Conservation (phyloP, 306 rosid genomes). For the Cotoneaster glaucophyllus region DNA sequence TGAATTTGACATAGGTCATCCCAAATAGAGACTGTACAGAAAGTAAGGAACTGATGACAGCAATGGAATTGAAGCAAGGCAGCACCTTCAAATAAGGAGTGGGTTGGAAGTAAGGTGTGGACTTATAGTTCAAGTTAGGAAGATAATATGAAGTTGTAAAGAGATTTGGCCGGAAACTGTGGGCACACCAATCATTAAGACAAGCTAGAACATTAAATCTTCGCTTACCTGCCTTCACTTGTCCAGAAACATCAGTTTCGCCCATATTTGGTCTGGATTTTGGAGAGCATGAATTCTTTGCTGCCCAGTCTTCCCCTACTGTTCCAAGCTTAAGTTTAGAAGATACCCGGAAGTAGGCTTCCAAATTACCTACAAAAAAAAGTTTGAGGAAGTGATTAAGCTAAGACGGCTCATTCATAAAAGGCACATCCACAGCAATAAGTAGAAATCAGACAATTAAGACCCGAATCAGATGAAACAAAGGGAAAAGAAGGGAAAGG, state of each 20-base stretch:
- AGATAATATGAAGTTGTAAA: not conserved
- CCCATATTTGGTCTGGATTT: conserved; percentile 36
- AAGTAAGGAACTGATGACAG: not conserved
- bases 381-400: conserved; percentile 14
- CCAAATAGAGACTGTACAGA: not conserved
- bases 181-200: not conserved
- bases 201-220: not conserved
- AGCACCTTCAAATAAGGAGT: not conserved
- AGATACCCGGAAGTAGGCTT: conserved; percentile 58
- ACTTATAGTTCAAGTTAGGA: not conserved
- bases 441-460: conserved; percentile 1
- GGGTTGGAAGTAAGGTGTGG: not conserved
- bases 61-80: not conserved
- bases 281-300: conserved; percentile 20
- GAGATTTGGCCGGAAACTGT: not conserved
- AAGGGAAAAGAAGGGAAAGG: not conserved
- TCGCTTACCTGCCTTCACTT: conserved; percentile 57
- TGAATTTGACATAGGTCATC: not conserved
- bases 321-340: conserved; percentile 83
- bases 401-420: conserved; percentile 9
- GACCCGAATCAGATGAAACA: not conserved
- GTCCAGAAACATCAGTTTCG: conserved; percentile 55
- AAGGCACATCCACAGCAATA: not conserved
- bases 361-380: conserved; percentile 56
- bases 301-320: conserved; percentile 41